Conservation (phyloP, 2,329 filamentous ascomycete genomes). For the Sporothrix curviconia region DNA sequence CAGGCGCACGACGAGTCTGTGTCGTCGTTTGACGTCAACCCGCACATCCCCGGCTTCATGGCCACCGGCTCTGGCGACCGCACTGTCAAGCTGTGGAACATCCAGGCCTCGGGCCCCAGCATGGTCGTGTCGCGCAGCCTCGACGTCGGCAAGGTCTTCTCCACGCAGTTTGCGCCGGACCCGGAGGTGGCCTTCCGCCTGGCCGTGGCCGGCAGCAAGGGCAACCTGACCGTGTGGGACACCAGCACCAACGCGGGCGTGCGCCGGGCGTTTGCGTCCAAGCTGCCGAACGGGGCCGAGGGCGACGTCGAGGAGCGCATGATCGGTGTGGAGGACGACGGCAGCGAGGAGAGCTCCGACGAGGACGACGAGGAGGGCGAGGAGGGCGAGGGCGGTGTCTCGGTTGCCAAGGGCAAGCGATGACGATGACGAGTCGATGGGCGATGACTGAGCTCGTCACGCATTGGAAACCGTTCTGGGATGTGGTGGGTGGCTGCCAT, state of each 20-base stretch:
- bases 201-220: slow-evolving; percentile 90
- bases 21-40: slow-evolving; percentile 88
- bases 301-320: slow-evolving; percentile 67
- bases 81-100: slow-evolving; percentile 95
- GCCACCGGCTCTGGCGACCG: slow-evolving; percentile 91
- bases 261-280: slow-evolving; percentile 72
- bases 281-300: slow-evolving; percentile 52
- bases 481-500: not conserved
- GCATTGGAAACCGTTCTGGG: not conserved
- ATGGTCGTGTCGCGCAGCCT: slow-evolving; percentile 90
- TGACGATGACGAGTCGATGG: slow-evolving; percentile 46
- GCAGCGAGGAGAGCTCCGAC: slow-evolving; percentile 40
- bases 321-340: slow-evolving; percentile 60
- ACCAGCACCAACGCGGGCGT: slow-evolving; percentile 88
- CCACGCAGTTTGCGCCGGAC: slow-evolving; percentile 83
- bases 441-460: slow-evolving; percentile 38
- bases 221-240: slow-evolving; percentile 89
- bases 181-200: slow-evolving; percentile 84
- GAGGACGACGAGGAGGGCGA: slow-evolving; percentile 39
- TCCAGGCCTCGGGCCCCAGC: slow-evolving; percentile 69
- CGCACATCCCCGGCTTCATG: slow-evolving; percentile 82
- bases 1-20: slow-evolving; percentile 93
- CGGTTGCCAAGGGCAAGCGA: slow-evolving; percentile 31
- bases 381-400: slow-evolving; percentile 21
- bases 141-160: slow-evolving; percentile 92